Base-by-base conservation (phyloP, 306 rosid genomes). In the Quercus suber region DNA sequence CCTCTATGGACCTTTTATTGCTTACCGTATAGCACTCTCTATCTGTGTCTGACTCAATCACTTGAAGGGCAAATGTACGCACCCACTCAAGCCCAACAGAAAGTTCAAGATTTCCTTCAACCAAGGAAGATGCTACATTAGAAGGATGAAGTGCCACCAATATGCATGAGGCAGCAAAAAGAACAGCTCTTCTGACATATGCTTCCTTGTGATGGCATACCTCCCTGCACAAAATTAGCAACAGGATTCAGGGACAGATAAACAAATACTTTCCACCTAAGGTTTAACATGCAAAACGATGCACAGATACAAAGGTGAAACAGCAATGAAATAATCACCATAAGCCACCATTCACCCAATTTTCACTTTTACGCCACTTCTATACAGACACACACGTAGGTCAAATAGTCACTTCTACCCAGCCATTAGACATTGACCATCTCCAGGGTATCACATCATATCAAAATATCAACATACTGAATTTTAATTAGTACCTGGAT, bases 71-170 rank as follows among this genome's bases (percentile, higher is more conserved):
- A 89, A 87, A 90, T 12, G 91, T 88, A 71, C 98, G 98, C 82
- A 91, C 84, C 99, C 99, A 95, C 83, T 95, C 99, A 37, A 95
- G 96, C 75, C 99, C 98, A 30, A 58, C 60, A 8, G 97, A 89
- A 73, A 95, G 76, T 72, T 85, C 97, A 27, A 68, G 69, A 41
- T 90, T 92, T 83, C 96, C 98, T 84, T 95, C 97, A 1, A 89
- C 77, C 78, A 95, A 83, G 73, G 98, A 83, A 69, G 97, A 86
- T 74, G 89, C 91, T 63, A 92, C 73, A 76, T 73, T 89, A 67
- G 96, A 77, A 57, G 98, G 98, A 84, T 95, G 97, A 68, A 92
- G 89, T 4, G 98, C 84, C 14, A 87, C 78, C 87, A 92, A 81
- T 73, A 89, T 73, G 83, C 98, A 91, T 17, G 99, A 86, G 74